Conservation (phyloP, 495 filamentous ascomycete genomes). For the Stereocaulon alpinum region DNA sequence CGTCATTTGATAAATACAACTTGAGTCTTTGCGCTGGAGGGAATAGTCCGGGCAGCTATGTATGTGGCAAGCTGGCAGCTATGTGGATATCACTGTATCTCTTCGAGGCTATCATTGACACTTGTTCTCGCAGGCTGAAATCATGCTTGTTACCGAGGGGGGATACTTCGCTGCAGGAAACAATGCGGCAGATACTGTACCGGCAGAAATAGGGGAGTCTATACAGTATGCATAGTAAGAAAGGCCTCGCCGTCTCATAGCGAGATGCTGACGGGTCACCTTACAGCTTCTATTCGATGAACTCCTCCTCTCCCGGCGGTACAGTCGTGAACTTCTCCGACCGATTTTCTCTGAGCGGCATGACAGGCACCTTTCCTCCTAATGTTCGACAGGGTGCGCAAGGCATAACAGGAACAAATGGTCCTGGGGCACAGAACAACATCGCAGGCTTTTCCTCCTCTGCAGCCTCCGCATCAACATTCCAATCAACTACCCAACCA, state of each 20-base stretch:
- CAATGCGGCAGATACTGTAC: conserved; percentile 40
- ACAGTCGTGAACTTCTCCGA: conserved; percentile 49
- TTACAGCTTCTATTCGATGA: conserved; percentile 54
- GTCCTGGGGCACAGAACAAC: conserved; percentile 32
- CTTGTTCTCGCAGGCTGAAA: conserved; percentile 31
- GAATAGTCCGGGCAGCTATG: conserved; percentile 37
- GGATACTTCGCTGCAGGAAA: conserved; percentile 40
- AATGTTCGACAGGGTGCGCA: conserved; percentile 32
- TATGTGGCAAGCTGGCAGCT: conserved; percentile 19
- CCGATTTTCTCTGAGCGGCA: conserved; percentile 55
- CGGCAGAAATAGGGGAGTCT: conserved; percentile 37
- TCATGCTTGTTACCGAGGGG: conserved; percentile 31
- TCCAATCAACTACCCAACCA: no score
- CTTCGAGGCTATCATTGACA: not conserved
- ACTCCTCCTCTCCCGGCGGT: conserved; percentile 41
- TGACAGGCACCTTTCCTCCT: conserved; percentile 54
- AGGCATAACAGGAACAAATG: conserved; percentile 34
- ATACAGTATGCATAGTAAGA: conserved; percentile 54
- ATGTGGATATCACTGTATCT: conserved; percentile 8
- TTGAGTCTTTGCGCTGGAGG: conserved; percentile 56
- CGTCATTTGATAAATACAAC: conserved; percentile 46
- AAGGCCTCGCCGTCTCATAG: not conserved
- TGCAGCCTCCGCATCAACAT: conserved; percentile 4
- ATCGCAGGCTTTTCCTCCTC: conserved; percentile 20
- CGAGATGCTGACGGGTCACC: not conserved